Evolutionary conservation across 345 rosid species (phyloP).

Genomic region (Erodium maritimum): DNA sequence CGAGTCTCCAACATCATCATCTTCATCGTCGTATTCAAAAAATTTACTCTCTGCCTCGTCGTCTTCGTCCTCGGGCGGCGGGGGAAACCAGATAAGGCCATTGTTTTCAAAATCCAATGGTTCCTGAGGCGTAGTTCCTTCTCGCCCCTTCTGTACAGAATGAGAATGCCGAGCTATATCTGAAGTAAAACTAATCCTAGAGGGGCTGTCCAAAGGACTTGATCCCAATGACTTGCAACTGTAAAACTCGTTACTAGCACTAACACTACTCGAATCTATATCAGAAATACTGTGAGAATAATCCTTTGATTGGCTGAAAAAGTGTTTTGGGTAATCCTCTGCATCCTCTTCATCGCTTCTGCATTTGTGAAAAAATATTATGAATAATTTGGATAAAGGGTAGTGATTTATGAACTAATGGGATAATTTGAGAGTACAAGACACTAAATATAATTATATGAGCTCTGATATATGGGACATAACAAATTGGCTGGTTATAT

Average conservation of each 20-base stretch:
- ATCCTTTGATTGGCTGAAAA: constrained; percentile 54
- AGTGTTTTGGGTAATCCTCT: constrained; percentile 43
- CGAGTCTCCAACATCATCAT: constrained; percentile 74
- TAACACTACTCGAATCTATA: constrained; percentile 71
- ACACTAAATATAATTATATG: not conserved
- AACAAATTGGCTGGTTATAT: not conserved
- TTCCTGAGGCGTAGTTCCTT: constrained; percentile 28
- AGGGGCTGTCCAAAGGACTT: constrained; percentile 84
- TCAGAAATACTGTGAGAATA: constrained; percentile 50
- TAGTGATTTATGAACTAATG: not conserved
- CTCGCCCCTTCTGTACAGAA: constrained; percentile 52
- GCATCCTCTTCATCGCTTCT: constrained; percentile 77
- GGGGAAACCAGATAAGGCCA: constrained; percentile 85
- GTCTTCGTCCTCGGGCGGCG: constrained; percentile 75
- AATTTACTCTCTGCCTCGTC: constrained; percentile 63
- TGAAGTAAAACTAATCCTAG: constrained; percentile 75
- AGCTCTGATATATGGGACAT: not conserved
- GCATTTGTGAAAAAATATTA: constrained; percentile 15
- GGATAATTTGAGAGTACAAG: not conserved
- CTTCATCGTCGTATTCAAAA: constrained; percentile 75
- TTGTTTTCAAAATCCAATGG: constrained; percentile 79
- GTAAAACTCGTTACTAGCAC: constrained; percentile 64
- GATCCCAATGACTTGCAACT: constrained; percentile 62
- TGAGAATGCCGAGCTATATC: constrained; percentile 50
- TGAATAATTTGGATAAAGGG: not conserved